Evolutionary conservation across 1,284 basidiomycete genomes (phyloP).

Genomic region (Hymenochaete sp.): DNA sequence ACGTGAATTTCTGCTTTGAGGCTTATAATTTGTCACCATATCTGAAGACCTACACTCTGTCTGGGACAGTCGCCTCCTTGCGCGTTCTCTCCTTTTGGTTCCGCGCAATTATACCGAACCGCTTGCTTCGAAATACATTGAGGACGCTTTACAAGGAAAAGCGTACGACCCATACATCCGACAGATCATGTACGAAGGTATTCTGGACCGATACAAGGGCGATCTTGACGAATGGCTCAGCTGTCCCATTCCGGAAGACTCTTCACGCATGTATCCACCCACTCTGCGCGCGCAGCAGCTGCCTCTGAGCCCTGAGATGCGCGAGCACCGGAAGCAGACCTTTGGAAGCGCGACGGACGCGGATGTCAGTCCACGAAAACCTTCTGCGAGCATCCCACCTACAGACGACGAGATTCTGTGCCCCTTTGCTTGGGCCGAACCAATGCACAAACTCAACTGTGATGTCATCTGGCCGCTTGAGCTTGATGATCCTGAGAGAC

Average conservation of each 20-base stretch:
- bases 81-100: slow-evolving; percentile 69
- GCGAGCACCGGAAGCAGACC: too few species aligned
- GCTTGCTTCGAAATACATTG: slow-evolving; percentile 57
- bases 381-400: slow-evolving; percentile 14
- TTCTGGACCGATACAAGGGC: slow-evolving; percentile 54
- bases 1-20: not conserved
- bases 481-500: slow-evolving; percentile 34
- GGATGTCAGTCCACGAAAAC: not conserved
- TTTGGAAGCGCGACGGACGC: too few species aligned
- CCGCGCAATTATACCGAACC: slow-evolving; percentile 68
- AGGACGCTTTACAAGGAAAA: slow-evolving; percentile 64
- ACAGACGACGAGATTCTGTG: slow-evolving; percentile 62
- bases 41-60: slow-evolving; percentile 69
- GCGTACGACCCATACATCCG: slow-evolving; percentile 88
- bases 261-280: slow-evolving; percentile 8
- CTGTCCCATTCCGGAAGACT: slow-evolving; percentile 32
- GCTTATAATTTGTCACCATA: not conserved
- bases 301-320: slow-evolving; percentile 6
- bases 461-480: slow-evolving; percentile 68
- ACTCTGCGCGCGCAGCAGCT: slow-evolving; percentile 9
- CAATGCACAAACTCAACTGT: slow-evolving; percentile 72
- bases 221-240: slow-evolving; percentile 54
- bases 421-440: slow-evolving; percentile 68
- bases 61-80: slow-evolving; percentile 80
- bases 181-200: slow-evolving; percentile 78